Conservation (phyloP, 176 grass and related monocot genomes). For the Oryza meyeriana region DNA sequence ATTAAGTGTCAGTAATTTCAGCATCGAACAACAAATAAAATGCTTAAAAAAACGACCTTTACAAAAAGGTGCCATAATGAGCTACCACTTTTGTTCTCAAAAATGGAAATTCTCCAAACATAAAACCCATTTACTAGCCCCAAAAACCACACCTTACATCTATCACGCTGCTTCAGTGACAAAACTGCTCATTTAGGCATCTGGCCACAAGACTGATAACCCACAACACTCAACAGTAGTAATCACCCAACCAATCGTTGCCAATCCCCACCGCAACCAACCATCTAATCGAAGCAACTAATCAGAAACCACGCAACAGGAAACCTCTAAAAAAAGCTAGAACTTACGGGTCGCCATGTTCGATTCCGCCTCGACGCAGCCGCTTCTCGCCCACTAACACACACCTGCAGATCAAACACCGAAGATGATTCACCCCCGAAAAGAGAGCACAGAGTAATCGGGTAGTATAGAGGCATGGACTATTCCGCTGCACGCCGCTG, state of each 20-base stretch:
- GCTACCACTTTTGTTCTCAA: not conserved
- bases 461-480: not conserved
- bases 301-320: not conserved
- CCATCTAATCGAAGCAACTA: not conserved
- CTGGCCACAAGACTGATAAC: not conserved
- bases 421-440: not conserved
- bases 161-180: not conserved
- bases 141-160: not conserved
- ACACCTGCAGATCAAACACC: slow-evolving; percentile 43
- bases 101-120: not conserved
- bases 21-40: not conserved
- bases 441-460: not conserved
- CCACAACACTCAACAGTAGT: not conserved
- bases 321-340: not conserved
- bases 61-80: not conserved
- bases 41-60: not conserved
- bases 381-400: not conserved
- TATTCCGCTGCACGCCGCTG: not conserved
- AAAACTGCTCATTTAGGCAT: not conserved
- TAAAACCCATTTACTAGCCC: not conserved
- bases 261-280: not conserved
- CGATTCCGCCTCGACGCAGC: slow-evolving; percentile 16
- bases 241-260: not conserved
- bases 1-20: not conserved
- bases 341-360: slow-evolving; percentile 56